Base-by-base conservation (phyloP, 768 basidiomycete species). In the Lactifluus subvellereus region DNA sequence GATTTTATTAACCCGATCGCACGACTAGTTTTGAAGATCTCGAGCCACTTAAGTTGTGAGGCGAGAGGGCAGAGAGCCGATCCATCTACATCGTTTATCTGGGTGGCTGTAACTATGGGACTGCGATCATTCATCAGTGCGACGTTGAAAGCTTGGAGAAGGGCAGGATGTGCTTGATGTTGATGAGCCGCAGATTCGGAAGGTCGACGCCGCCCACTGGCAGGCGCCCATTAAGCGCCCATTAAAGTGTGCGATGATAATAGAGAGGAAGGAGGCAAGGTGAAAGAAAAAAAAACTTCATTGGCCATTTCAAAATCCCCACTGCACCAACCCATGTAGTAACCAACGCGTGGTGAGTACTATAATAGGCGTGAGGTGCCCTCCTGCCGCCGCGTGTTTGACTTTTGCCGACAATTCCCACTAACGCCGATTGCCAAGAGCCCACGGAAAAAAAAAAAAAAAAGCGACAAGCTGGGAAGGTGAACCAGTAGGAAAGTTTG, bases 111-210 rank as follows among this genome's bases (percentile, higher is more conserved):
- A 38, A 61, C 60, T 3, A 61, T 49, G 60, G 16, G 18, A 54
- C 60, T 54, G 37, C 60, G 47, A 55, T 61, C 60, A 61, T 38
- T 60, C 33, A 42, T 40, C 47, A 48, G 27, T 48, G 30, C 47
- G 43, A 47, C 45, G 45, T 45, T 22, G 45, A 35, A 20, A 10
- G 30, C 1, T 35, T 45, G 10, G n/a, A 57, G 4, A 6, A 16
- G n/a, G 38, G 18, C 27, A 40, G 45, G 18, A 47, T 47, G 18
- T 22, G 7, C 45, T n/a, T 47, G 45, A 47, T 47, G 45, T 47
- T 48, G 47, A 48, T 48, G 47, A 22, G 20, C n/a, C 20, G 16
- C 45, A 48, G 33, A 45, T 55, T 32, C 42, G 54, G 30, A 14
- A 30, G 9, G 14, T 43, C 50, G 18, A 2, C 54, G 22, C 40